Evolutionary conservation across 768 basidiomycete genomes (phyloP), one percentile per base, ranked within the genome.

Genomic region (Termitomyces sp.): DNA sequence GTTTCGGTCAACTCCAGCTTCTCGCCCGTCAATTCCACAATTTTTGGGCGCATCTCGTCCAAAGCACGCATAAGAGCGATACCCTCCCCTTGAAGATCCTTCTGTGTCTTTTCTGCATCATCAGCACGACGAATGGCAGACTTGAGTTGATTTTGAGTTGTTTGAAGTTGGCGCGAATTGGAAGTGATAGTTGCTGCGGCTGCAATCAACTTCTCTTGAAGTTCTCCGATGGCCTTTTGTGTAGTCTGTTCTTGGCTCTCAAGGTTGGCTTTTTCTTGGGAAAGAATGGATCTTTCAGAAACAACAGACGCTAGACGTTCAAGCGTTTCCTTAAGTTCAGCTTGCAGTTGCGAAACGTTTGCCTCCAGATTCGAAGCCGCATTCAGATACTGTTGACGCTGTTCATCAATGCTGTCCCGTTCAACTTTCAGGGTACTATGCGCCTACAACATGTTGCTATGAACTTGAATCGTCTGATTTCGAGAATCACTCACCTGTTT

Each of bases 21-120:
- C 59, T 76, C 79, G 38, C 84, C 81, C 3, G 88, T 91, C 54
- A 95, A 76, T 67, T 91, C 86, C 22, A 92, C 85, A 60, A 93
- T 85, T 74, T 93, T 93, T 41, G 89, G 83, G 32, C 88, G 82
- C 84, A 93, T 87, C 70, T 93, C 90, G 61, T 93, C 87, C 59
- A 94, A 72, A n/a, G 88, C 85, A 30, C 79, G 82, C 84, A 93
- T 82, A 35, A 94, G 78, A 53, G 76, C 79, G n/a, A 81, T 84
- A 41, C 92, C 90, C 70, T 94, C 92, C 0, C 76, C 73, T 65
- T 92, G 92, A 3, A 94, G 76, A 58, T 82, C 85, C 65, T 82
- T 82, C 64, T 90, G 86, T 3, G 75, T 84, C 63, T 74, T 77
- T 69, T 92, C 90, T 0, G 88, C 87, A 62, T 88, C 86, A 38